Base-by-base conservation (phyloP, 805 yeast species). In the Myxozyma sirexii region DNA sequence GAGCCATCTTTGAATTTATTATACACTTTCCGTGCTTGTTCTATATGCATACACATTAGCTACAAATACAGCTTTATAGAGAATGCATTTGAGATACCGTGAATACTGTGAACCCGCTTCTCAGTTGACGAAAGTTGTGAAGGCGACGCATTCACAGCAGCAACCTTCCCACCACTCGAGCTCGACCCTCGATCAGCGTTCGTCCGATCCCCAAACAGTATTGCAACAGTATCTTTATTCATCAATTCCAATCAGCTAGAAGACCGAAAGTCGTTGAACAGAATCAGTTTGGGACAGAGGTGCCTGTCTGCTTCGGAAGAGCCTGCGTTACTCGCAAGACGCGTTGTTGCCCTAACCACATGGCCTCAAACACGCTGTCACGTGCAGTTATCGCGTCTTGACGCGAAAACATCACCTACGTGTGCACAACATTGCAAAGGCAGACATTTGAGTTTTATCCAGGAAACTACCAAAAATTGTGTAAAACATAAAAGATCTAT, bases 51-150 rank as follows among this genome's bases (percentile, higher is more conserved):
- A 4, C n/a, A 45, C 31, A 19, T 47, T 8, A 27, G 35, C 31
- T n/a, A n/a, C n/a, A n/a, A n/a, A n/a, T n/a, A n/a, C n/a, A n/a
- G n/a, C n/a, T n/a, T n/a, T n/a, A n/a, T n/a, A 10, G 5, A 4
- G 17, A 37, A 4, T n/a, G 15, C 17, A 15, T 12, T n/a, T n/a
- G n/a, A 6, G 17, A 24, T 39, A 50, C 54, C 54, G n/a, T 41
- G 27, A 15, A 50, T 50, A 21, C 24, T 29, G 21, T n/a, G 21
- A 8, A 41, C 46, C 8, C 54, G 54, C 38, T 50, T 50, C 23
- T 50, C 54, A 4, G 21, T 17, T 5, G 33, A 24, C 21, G 53
- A 48, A 31, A 35, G 15, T n/a, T 35, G 43, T 4, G 33, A 24
- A 33, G 51, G 27, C n/a, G 29, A 21, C 31, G 19, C 42, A 19